phyloP scores from a whole-genome alignment of 441 rosid genomes.

The Populus hybrid region DNA sequence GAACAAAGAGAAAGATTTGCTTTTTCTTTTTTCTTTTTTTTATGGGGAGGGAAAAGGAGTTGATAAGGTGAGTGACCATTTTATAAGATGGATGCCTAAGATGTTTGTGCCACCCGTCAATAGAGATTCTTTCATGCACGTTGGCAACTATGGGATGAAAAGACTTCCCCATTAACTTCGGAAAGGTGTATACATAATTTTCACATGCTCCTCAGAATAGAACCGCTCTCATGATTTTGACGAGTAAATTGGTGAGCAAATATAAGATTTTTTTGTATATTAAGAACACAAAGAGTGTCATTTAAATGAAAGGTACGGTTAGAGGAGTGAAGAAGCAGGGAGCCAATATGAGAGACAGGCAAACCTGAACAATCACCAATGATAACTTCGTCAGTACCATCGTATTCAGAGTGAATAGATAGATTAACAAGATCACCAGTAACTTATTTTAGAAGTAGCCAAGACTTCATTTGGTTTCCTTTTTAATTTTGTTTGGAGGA shows the following conservation, averaged over 20 bases:
- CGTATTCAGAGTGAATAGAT: no score
- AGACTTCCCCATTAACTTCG: not conserved
- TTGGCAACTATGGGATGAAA: not conserved
- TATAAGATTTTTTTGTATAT: not conserved
- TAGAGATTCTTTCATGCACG: not conserved
- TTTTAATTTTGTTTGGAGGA: no score
- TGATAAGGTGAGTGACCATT: no score
- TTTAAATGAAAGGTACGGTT: not conserved
- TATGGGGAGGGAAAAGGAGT: not conserved
- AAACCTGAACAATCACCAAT: not conserved
- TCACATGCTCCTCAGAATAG: not conserved
- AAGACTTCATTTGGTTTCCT: no score
- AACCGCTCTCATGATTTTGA: not conserved
- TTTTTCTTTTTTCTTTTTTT: not conserved
- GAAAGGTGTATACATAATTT: not conserved
- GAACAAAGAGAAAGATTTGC: not conserved
- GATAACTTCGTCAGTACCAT: not conserved
- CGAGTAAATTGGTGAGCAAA: not conserved
- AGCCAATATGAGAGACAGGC: not conserved
- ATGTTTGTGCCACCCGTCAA: not conserved
- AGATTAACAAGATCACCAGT: no score
- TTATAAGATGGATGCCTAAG: not conserved
- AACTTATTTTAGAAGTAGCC: no score
- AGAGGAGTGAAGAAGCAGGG: not conserved
- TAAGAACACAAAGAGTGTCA: not conserved